Evolutionary conservation across 2,329 filamentous ascomycete genomes (phyloP).

Genomic region (Beauveria pseudobassiana): DNA sequence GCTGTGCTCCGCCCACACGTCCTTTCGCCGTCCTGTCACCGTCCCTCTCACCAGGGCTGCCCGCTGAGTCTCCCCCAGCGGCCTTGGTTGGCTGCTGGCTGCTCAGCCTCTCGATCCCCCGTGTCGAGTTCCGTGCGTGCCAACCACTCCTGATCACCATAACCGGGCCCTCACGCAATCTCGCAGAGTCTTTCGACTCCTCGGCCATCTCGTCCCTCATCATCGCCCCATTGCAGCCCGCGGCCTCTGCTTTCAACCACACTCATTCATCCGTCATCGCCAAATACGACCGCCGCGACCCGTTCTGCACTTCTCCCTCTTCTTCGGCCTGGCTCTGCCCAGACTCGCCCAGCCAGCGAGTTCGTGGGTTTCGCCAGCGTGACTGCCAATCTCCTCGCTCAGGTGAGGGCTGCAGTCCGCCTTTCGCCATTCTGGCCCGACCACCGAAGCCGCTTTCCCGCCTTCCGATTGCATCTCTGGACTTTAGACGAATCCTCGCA

Average conservation of each 20-base stretch:
- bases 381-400: constrained; percentile 2
- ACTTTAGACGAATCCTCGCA: not conserved
- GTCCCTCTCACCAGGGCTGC: not conserved
- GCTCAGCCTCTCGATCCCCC: constrained; percentile 10
- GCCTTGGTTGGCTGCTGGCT: not conserved
- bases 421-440: not conserved
- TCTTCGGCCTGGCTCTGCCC: constrained; percentile 3
- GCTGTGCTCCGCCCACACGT: not conserved
- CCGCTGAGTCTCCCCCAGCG: not conserved
- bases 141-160: constrained; percentile 12
- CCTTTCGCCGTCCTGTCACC: not conserved
- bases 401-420: constrained; percentile 8
- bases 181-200: not conserved
- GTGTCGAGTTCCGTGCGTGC: constrained; percentile 8
- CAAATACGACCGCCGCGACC: not conserved
- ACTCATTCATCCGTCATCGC: not conserved
- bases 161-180: not conserved
- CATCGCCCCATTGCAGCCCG: not conserved
- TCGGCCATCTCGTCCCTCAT: not conserved
- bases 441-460: not conserved
- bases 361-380: constrained; percentile 7
- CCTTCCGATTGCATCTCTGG: not conserved
- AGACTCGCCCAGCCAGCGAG: constrained; percentile 9
- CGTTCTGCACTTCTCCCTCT: not conserved
- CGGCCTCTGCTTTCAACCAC: not conserved